Conservation (phyloP, 768 basidiomycete species). For the Crucibulum laeve region DNA sequence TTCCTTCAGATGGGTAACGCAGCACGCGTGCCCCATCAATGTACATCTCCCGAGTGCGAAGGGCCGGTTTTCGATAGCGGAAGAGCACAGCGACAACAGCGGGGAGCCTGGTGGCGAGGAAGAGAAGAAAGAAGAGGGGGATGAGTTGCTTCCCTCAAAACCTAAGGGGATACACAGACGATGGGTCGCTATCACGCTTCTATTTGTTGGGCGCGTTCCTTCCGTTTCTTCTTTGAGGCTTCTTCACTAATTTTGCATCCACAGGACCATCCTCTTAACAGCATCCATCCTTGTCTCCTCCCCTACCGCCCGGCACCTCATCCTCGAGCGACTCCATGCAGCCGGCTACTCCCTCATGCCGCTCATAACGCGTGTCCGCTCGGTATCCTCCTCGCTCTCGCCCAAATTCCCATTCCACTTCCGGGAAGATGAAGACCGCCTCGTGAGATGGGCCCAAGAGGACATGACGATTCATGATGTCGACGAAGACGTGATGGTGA, state of each 20-base stretch:
- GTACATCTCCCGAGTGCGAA: neutral
- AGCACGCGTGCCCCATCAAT: slow-evolving; percentile 20
- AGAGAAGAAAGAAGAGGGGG: slow-evolving; percentile 15
- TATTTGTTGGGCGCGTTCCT: slow-evolving; percentile 18
- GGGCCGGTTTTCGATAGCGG: neutral
- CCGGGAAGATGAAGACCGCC: slow-evolving; percentile 32
- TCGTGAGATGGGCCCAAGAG: slow-evolving; percentile 45
- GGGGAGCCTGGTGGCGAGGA: slow-evolving; percentile 12
- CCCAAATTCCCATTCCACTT: slow-evolving; percentile 18
- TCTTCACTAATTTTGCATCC: neutral
- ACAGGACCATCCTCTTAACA: slow-evolving; percentile 11
- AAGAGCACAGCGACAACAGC: slow-evolving; percentile 9
- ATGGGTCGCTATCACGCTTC: slow-evolving; percentile 19
- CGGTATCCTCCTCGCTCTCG: slow-evolving; percentile 10
- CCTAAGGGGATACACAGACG: slow-evolving; percentile 11
- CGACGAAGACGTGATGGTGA: slow-evolving; percentile 41
- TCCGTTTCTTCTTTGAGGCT: neutral
- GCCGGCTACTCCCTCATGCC: slow-evolving; percentile 14
- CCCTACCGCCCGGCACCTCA: slow-evolving; percentile 17
- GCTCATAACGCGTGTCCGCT: slow-evolving; percentile 10
- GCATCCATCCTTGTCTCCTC: slow-evolving; percentile 17
- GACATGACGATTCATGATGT: slow-evolving; percentile 33
- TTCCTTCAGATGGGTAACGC: slow-evolving; percentile 21
- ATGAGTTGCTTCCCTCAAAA: slow-evolving; percentile 17
- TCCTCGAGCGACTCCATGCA: slow-evolving; percentile 14